Base-by-base conservation (phyloP, 1,139 yeast genomes). In the Wickerhamomyces sp. region DNA sequence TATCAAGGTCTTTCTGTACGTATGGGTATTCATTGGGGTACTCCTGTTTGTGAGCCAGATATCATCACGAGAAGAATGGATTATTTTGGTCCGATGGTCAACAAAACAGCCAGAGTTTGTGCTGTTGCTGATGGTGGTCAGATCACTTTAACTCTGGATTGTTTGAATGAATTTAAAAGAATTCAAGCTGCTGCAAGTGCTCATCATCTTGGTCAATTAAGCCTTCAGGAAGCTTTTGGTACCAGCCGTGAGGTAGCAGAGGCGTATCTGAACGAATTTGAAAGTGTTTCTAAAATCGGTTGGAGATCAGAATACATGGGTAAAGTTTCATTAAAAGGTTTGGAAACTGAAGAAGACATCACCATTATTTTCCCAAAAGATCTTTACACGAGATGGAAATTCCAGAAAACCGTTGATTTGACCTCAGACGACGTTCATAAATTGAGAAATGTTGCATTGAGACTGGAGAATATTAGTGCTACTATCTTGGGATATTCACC, bases 41-140 rank as follows among this genome's bases (percentile, higher is more conserved):
- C 84, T 2, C 98, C 99, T 0, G 96, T 91, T 31, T 87, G 95
- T 52, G 99, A 93, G 56, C 76, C 85, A 5, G 98, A 91, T 65
- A 83, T 91, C 38, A 88, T 89, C 37, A 91, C 98, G 0, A 76
- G 89, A 45, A 78, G 99, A 65, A 91, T 93, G 98, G 99, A 91
- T 61, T 91, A 91, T 58, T 84, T 91, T 52, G 99, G 99, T 0
- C 98, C 99, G 1, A 89, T 91, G 91, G 99, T 91, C 19, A 91
- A 91, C 55, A 72, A 96, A 38, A 87, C 99, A 0, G 83, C 97
- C 1, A 72, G 99, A 53, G 89, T 91, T 28, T 82, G 91, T 56
- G 87, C 95, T 3, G 83, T 86, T 33, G 99, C 98, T 0, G 96
- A 88, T 58, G 99, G 99, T 39, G 98, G 98, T n/a, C 96, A 91